phyloP scores from a whole-genome alignment of 306 rosid genomes.

The Malus orientalis region DNA sequence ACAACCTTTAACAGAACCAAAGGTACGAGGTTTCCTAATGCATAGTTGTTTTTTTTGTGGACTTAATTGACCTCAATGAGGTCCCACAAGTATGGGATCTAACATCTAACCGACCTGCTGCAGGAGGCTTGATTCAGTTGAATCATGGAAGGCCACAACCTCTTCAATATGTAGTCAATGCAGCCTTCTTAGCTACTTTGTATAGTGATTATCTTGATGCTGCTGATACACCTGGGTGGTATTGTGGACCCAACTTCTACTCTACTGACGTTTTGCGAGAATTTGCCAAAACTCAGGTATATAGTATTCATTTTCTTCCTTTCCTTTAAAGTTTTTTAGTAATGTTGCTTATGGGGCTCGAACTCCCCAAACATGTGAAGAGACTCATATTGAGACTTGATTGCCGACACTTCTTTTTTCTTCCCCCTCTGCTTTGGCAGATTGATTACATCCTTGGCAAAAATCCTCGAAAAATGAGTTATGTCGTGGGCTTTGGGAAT shows the following conservation, averaged over 20 bases:
- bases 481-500: slow-evolving; percentile 73
- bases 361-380: background rate
- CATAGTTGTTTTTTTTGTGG: background rate
- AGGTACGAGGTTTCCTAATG: slow-evolving; percentile 37
- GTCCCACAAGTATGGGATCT: slow-evolving; percentile 7
- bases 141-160: slow-evolving; percentile 98
- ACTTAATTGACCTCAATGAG: background rate
- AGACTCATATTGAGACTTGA: background rate
- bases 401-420: background rate
- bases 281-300: slow-evolving; percentile 80
- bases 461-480: slow-evolving; percentile 88
- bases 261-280: slow-evolving; percentile 76
- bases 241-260: slow-evolving; percentile 94
- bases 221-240: slow-evolving; percentile 98
- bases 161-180: slow-evolving; percentile 88
- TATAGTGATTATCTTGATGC: slow-evolving; percentile 95
- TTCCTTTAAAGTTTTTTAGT: background rate
- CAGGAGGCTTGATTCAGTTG: slow-evolving; percentile 88
- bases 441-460: slow-evolving; percentile 90
- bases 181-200: slow-evolving; percentile 89
- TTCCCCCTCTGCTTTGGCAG: slow-evolving; percentile 36
- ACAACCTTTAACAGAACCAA: slow-evolving; percentile 85
- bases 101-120: slow-evolving; percentile 12
- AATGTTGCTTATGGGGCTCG: background rate
- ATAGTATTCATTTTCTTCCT: background rate